Conservation (phyloP, 331 rosid species). For the Malus hybrid region DNA sequence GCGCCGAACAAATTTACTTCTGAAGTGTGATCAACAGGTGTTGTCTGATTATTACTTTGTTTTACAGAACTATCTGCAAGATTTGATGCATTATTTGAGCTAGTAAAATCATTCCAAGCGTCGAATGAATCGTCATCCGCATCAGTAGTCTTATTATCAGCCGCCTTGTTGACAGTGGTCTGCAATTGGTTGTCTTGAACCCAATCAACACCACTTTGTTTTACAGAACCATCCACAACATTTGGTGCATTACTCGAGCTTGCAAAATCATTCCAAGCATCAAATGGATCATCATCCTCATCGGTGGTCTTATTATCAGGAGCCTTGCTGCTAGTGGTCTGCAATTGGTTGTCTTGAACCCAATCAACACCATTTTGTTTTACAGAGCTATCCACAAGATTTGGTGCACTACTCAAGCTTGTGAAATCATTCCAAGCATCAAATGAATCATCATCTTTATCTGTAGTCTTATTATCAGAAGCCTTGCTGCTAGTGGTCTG, state of each 20-base stretch:
- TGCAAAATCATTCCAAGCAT: slow-evolving; percentile 68
- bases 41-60: slow-evolving; percentile 27
- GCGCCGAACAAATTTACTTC: slow-evolving; percentile 36
- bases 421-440: slow-evolving; percentile 71
- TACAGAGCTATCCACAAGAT: slow-evolving; percentile 29
- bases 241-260: slow-evolving; percentile 35
- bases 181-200: slow-evolving; percentile 41
- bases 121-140: slow-evolving; percentile 41
- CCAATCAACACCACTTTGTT: slow-evolving; percentile 44
- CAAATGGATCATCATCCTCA: slow-evolving; percentile 38
- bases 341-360: slow-evolving; percentile 44
- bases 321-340: slow-evolving; percentile 26
- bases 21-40: slow-evolving; percentile 34
- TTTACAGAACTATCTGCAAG: slow-evolving; percentile 31
- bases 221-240: slow-evolving; percentile 30
- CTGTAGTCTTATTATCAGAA: slow-evolving; percentile 22
- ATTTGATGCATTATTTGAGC: slow-evolving; percentile 35
- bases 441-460: slow-evolving; percentile 35
- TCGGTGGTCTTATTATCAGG: slow-evolving; percentile 21
- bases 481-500: slow-evolving; percentile 27
- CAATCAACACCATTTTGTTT: slow-evolving; percentile 40
- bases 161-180: slow-evolving; percentile 26
- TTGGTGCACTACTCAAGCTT: slow-evolving; percentile 34
- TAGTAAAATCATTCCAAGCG: slow-evolving; percentile 63
- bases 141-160: slow-evolving; percentile 21